Percentiles rank a stretch among this genome's conserved stretches.
These are phyloP conservation scores for Piper betle DNA, from an alignment of 164 flowering plant genomes.

Conservation along the genomic window DNA sequence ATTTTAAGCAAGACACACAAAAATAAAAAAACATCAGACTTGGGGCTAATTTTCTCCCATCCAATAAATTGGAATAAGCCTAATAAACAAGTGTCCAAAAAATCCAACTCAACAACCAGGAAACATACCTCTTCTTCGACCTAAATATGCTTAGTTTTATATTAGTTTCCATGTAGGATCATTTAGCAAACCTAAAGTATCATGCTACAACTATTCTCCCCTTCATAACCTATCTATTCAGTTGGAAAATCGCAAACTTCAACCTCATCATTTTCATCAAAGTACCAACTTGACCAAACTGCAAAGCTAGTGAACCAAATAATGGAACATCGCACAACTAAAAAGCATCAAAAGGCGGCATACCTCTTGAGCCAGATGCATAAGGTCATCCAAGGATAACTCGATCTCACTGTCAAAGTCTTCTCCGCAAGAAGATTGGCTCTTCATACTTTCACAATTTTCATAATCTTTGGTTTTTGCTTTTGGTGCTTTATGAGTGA, in stretches of 20 bases:
- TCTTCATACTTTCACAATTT: conserved; percentile 7
- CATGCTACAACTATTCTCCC: background rate
- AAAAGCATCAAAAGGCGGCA: background rate
- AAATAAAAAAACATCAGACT: background rate
- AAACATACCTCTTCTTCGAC: background rate
- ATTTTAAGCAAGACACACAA: conserved; percentile 4
- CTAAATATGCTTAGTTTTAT: background rate
- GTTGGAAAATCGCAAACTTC: no score
- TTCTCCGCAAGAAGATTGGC: conserved; percentile 11
- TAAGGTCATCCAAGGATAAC: conserved; percentile 45
- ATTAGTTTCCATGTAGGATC: background rate
- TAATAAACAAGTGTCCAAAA: no score
- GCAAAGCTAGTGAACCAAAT: background rate
- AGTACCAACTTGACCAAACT: no score
- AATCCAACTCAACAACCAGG: no score
- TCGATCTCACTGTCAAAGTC: conserved; percentile 20
- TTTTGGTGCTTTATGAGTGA: conserved; percentile 7
- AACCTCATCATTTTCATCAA: background rate
- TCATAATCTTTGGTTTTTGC: conserved; percentile 1
- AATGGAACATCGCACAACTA: background rate
- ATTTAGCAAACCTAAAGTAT: background rate
- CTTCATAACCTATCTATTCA: no score
- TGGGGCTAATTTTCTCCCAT: no score
- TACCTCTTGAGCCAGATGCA: conserved; percentile 70
- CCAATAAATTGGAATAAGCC: no score